Evolutionary conservation across 495 filamentous ascomycete species (phyloP).

Genomic region (Penicillium canescens): DNA sequence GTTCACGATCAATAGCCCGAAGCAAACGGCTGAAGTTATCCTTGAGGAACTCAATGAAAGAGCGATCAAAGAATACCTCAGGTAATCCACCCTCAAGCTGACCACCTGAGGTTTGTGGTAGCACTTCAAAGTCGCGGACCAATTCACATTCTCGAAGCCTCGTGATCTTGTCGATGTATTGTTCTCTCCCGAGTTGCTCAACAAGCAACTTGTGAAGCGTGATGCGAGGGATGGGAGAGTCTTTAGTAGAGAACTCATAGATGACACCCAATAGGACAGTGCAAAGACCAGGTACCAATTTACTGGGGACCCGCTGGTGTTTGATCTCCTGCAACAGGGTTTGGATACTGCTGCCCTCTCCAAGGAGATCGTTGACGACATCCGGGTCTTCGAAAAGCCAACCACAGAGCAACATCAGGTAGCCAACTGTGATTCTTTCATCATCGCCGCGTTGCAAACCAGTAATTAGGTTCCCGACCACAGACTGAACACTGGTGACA

Average conservation of each 20-base stretch:
- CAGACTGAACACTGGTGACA: constrained; percentile 86
- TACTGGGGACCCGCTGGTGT: constrained; percentile 54
- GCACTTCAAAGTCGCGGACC: constrained; percentile 88
- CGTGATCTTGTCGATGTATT: constrained; percentile 83
- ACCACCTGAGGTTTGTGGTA: constrained; percentile 64
- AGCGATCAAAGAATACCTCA: constrained; percentile 80
- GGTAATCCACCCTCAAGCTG: constrained; percentile 64
- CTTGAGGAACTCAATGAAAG: constrained; percentile 92
- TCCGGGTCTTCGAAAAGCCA: constrained; percentile 93
- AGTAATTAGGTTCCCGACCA: constrained; percentile 78
- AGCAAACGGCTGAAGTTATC: constrained; percentile 88
- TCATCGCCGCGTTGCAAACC: constrained; percentile 75
- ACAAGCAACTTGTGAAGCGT: constrained; percentile 80
- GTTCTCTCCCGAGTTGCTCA: constrained; percentile 78
- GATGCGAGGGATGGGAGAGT: constrained; percentile 84
- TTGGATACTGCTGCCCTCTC: constrained; percentile 91
- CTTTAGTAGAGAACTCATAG: constrained; percentile 97
- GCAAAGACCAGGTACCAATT: constrained; percentile 79
- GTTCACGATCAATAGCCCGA: constrained; percentile 88
- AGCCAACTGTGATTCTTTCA: constrained; percentile 78
- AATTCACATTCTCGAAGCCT: constrained; percentile 77
- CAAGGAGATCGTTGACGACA: constrained; percentile 89
- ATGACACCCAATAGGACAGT: constrained; percentile 82
- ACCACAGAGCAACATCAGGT: constrained; percentile 87
- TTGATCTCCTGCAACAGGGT: constrained; percentile 76